These are phyloP conservation scores for Xylaria intraflava DNA, from an alignment of 495 filamentous ascomycete species.

Conservation along the genomic window DNA sequence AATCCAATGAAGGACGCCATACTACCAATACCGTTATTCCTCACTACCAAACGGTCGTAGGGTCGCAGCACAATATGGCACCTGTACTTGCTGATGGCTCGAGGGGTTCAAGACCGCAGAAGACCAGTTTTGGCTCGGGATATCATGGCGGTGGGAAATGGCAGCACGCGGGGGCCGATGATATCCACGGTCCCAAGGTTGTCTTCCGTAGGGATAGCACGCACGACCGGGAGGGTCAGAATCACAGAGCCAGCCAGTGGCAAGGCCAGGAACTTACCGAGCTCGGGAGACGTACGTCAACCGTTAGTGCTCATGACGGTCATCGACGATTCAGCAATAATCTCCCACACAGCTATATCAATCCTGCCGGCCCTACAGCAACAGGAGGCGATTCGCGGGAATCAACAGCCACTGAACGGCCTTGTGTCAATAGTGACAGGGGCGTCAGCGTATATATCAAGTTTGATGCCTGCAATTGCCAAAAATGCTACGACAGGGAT, in stretches of 20 bases:
- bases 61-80: neutral
- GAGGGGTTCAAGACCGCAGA: neutral
- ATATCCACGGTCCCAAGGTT: constrained; percentile 16
- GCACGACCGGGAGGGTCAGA: neutral
- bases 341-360: neutral
- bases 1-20: neutral
- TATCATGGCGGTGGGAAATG: constrained; percentile 6
- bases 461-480: constrained; percentile 12
- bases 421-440: constrained; percentile 6
- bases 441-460: neutral
- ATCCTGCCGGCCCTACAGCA: neutral
- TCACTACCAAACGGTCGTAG: neutral
- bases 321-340: neutral
- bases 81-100: neutral
- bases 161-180: constrained; percentile 5
- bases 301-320: neutral
- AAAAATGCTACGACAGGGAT: neutral
- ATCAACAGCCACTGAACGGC: neutral
- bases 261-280: neutral
- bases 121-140: neutral
- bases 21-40: neutral
- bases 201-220: constrained; percentile 5
- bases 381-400: neutral
- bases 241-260: neutral
- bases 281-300: neutral